Conservation (phyloP, 2,329 filamentous ascomycete species). For the Nigrospora sphaerica region DNA sequence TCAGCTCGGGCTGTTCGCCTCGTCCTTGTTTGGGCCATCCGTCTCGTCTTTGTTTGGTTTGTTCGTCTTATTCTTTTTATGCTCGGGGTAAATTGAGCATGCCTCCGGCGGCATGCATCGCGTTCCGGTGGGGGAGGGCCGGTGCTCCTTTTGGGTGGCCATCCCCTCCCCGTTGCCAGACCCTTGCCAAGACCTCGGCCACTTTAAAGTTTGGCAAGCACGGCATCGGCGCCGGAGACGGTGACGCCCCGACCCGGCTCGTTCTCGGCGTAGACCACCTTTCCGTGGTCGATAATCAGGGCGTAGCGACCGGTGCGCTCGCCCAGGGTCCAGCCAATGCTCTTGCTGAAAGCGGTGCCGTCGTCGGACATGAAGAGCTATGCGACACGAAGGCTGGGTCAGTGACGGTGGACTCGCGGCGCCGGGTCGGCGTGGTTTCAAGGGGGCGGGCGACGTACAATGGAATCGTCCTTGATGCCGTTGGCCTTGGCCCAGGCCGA, state of each 20-base stretch:
- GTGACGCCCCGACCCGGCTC: slow-evolving; percentile 47
- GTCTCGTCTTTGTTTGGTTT: too few species aligned
- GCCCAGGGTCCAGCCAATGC: slow-evolving; percentile 57
- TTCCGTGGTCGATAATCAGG: slow-evolving; percentile 72
- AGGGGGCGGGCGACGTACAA: slow-evolving; percentile 27
- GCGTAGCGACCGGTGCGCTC: slow-evolving; percentile 71
- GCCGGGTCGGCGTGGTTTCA: too few species aligned
- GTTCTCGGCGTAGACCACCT: slow-evolving; percentile 68
- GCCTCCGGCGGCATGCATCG: too few species aligned
- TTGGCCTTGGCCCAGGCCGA: slow-evolving; percentile 84
- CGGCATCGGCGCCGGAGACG: slow-evolving; percentile 41
- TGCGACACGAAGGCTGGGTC: background rate
- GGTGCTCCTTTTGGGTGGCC: too few species aligned
- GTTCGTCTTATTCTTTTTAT: too few species aligned
- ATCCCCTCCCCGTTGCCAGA: too few species aligned
- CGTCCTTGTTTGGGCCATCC: too few species aligned
- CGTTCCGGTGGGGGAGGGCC: too few species aligned
- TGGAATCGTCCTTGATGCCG: slow-evolving; percentile 58
- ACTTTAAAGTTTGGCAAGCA: slow-evolving; percentile 23
- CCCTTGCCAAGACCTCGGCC: background rate
- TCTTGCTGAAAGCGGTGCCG: slow-evolving; percentile 62
- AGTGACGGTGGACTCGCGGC: background rate
- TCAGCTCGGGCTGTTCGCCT: too few species aligned
- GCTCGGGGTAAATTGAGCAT: too few species aligned
- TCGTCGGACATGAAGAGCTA: slow-evolving; percentile 67